Conservation (phyloP, 306 rosid species). For the Cucumis sativus region Cucumber_9930_V3 NC_026656.2:18508501-18509000, state of each 20-base stretch:
- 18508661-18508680: slow-evolving; percentile 27
- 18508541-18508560: slow-evolving; percentile 33
- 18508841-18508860: slow-evolving; percentile 52
- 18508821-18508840: slow-evolving; percentile 43
- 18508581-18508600: not conserved
- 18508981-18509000: not conserved
- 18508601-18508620: not conserved
- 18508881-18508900: slow-evolving; percentile 26
- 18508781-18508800: not conserved
- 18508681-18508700: slow-evolving; percentile 18
- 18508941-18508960: not conserved
- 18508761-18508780: not conserved
- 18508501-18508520: slow-evolving; percentile 40
- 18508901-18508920: slow-evolving; percentile 40
- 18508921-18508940: not conserved
- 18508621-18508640: not conserved
- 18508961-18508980: not conserved
- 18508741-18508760: not conserved
- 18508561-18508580: not conserved
- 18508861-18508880: slow-evolving; percentile 52
- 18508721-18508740: not conserved
- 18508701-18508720: not conserved
- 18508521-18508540: slow-evolving; percentile 48
- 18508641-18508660: slow-evolving; percentile 33
- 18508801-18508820: not conserved